phyloP scores from a whole-genome alignment of 148 eudicot genomes.

The Simmondsia chinensis region DNA sequence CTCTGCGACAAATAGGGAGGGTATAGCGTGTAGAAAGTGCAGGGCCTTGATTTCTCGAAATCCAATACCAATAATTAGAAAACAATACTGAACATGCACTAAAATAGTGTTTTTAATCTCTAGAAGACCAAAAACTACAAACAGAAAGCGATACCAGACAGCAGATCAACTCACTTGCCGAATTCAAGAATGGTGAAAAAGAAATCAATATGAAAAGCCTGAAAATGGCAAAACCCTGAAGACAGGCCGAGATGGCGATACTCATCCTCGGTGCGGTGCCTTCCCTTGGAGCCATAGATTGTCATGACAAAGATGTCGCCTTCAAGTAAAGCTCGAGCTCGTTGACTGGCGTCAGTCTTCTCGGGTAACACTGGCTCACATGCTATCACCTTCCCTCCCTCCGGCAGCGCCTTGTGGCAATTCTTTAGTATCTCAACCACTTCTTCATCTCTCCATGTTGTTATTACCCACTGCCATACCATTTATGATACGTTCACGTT shows the following conservation, averaged over 20 bases:
- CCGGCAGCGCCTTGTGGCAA: slow-evolving; percentile 39
- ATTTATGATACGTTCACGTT: no score
- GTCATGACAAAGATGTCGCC: slow-evolving; percentile 66
- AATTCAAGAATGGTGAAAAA: slow-evolving; percentile 45
- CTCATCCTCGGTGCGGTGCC: slow-evolving; percentile 44
- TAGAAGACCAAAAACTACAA: no score
- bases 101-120: no score
- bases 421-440: slow-evolving; percentile 27
- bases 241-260: slow-evolving; percentile 32
- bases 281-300: slow-evolving; percentile 43
- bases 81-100: no score
- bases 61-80: no score
- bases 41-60: no score
- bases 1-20: no score
- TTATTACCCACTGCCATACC: slow-evolving; percentile 52
- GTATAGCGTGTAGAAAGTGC: no score
- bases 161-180: slow-evolving; percentile 17
- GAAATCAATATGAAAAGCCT: slow-evolving; percentile 36
- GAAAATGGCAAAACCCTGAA: slow-evolving; percentile 35
- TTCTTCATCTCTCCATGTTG: slow-evolving; percentile 50
- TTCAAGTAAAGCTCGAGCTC: slow-evolving; percentile 44
- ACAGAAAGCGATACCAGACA: not conserved
- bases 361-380: slow-evolving; percentile 52
- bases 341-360: slow-evolving; percentile 32
- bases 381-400: slow-evolving; percentile 47